Evolutionary conservation across 352 stramenopile species (phyloP).

Genomic region (Thalassiosira ordinaria): DNA sequence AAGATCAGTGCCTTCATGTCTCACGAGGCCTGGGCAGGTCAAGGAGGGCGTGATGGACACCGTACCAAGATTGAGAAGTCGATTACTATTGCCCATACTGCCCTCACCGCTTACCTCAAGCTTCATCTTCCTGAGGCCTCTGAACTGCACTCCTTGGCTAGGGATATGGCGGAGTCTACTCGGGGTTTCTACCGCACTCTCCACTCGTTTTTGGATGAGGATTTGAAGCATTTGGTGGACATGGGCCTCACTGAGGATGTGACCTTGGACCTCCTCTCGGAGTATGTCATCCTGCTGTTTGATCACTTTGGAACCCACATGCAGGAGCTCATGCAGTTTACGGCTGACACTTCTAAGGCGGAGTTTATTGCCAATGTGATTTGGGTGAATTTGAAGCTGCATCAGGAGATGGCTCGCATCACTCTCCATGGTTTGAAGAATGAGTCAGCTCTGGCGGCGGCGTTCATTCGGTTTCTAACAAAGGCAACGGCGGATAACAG

Average conservation of each 20-base stretch:
- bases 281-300: conserved; percentile 8
- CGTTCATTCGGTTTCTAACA: conserved; percentile 10
- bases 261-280: neutral
- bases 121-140: neutral
- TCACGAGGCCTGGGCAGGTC: neutral
- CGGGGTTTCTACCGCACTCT: neutral
- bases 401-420: neutral
- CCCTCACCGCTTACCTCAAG: neutral
- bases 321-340: neutral
- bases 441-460: neutral
- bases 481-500: neutral
- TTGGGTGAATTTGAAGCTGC: conserved; percentile 2
- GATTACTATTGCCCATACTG: neutral
- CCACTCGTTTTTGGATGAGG: neutral
- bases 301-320: neutral
- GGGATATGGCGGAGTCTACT: neutral
- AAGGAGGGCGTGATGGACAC: neutral
- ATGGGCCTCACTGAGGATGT: neutral
- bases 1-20: neutral
- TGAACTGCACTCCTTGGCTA: neutral
- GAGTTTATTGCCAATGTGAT: neutral
- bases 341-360: neutral
- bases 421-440: neutral
- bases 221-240: neutral
- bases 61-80: neutral